Evolutionary conservation across 306 rosid species (phyloP).

Genomic region (Citrullus amarus): DNA sequence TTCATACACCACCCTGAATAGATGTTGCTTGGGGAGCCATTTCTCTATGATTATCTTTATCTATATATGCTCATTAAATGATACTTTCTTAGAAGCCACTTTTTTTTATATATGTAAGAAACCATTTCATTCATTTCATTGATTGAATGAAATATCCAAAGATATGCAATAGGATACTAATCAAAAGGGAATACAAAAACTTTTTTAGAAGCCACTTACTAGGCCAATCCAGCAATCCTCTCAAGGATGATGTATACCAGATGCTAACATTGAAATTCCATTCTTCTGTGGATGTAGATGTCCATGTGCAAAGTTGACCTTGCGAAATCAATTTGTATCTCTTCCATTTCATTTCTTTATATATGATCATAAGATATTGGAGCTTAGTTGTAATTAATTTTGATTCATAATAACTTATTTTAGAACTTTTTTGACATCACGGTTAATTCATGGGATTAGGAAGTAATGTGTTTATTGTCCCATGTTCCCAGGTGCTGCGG

Average conservation of each 20-base stretch:
- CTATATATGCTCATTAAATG: background rate
- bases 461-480: constrained; percentile 11
- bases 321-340: background rate
- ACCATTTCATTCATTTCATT: no score
- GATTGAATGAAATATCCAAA: no score
- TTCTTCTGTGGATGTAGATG: background rate
- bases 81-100: background rate
- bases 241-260: background rate
- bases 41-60: background rate
- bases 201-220: background rate
- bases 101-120: no score
- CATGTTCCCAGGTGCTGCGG: constrained; percentile 57
- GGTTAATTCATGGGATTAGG: background rate
- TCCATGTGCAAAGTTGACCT: background rate
- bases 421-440: background rate
- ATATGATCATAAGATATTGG: background rate
- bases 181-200: background rate
- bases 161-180: no score
- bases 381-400: background rate
- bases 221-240: background rate
- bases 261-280: background rate
- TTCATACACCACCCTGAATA: background rate
- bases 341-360: background rate
- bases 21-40: background rate
- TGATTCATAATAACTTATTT: background rate